These are phyloP conservation scores for Bertia moriformis DNA, from an alignment of 2,329 filamentous ascomycete genomes.

Conservation along the genomic window DNA sequence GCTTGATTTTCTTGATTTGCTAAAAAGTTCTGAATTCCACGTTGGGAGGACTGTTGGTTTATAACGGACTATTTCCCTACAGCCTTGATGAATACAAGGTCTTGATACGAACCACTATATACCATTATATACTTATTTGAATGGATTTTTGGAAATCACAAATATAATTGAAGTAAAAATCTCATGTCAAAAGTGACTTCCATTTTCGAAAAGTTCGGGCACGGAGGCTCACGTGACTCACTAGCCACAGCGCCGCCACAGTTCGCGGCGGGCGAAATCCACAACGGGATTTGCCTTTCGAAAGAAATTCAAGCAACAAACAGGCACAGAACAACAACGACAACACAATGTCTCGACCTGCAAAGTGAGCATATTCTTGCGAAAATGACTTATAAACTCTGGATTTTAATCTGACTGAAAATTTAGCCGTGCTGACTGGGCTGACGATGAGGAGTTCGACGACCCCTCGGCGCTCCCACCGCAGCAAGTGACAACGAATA, in stretches of 20 bases:
- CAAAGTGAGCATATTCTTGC: background rate
- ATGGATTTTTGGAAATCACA: too few relatives aligned
- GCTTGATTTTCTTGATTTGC: too few relatives aligned
- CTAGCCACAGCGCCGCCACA: slow-evolving; percentile 1
- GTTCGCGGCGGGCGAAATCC: background rate
- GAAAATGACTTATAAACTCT: background rate
- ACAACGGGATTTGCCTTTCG: slow-evolving; percentile 1
- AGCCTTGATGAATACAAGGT: too few relatives aligned
- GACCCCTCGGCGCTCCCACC: slow-evolving; percentile 58
- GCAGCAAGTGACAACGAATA: slow-evolving; percentile 83
- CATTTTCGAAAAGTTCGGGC: too few relatives aligned
- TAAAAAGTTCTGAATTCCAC: too few relatives aligned
- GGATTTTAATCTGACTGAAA: background rate
- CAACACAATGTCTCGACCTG: background rate
- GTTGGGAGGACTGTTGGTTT: too few relatives aligned
- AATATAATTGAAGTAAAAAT: too few relatives aligned
- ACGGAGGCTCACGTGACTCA: background rate
- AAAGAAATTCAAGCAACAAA: slow-evolving; percentile 1
- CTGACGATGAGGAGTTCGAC: slow-evolving; percentile 86
- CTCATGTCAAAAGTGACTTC: too few relatives aligned
- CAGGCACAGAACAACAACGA: background rate
- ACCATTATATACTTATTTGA: too few relatives aligned
- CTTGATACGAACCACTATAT: too few relatives aligned
- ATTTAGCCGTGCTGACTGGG: slow-evolving; percentile 52
- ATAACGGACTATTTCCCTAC: too few relatives aligned